Conservation (phyloP, 2,329 filamentous ascomycete species). For the Xylariaceae sp. region DNA sequence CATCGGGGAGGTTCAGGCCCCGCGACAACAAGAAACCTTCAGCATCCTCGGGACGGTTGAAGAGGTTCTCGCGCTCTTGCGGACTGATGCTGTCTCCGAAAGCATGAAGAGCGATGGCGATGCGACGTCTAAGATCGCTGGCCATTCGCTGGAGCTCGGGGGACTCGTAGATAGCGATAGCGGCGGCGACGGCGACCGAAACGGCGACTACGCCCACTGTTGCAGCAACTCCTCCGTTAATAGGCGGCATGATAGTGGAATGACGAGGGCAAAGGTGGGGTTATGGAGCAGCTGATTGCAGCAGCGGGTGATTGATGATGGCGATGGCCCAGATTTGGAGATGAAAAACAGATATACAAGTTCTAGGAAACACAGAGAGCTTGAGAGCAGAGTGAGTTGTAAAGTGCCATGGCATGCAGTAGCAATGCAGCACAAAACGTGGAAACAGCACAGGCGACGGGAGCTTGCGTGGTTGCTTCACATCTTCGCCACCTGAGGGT, state of each 20-base stretch:
- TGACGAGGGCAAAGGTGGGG: not conserved
- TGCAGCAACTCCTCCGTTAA: constrained; percentile 48
- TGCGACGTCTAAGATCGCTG: constrained; percentile 59
- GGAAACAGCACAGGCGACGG: not conserved
- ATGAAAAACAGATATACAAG: constrained; percentile 1
- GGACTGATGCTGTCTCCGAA: constrained; percentile 57
- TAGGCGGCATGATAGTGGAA: constrained; percentile 45
- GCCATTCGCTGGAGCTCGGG: constrained; percentile 62
- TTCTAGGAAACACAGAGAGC: constrained; percentile 6
- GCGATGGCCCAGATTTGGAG: not conserved
- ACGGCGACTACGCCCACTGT: constrained; percentile 59
- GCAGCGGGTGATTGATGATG: not conserved
- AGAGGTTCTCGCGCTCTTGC: constrained; percentile 50
- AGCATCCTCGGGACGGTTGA: constrained; percentile 65
- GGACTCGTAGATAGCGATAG: constrained; percentile 61
- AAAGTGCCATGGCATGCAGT: not conserved
- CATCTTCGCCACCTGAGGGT: constrained; percentile 22
- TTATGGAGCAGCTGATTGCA: not conserved
- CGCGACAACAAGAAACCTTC: constrained; percentile 59
- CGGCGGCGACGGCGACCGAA: constrained; percentile 55
- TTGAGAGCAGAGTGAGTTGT: constrained; percentile 1
- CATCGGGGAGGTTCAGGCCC: constrained; percentile 43
- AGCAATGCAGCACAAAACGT: not conserved
- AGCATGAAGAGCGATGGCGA: constrained; percentile 58
- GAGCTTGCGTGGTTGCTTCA: constrained; percentile 23